Base-by-base conservation (phyloP, 345 rosid genomes). In the Alliaria petiolata region DNA sequence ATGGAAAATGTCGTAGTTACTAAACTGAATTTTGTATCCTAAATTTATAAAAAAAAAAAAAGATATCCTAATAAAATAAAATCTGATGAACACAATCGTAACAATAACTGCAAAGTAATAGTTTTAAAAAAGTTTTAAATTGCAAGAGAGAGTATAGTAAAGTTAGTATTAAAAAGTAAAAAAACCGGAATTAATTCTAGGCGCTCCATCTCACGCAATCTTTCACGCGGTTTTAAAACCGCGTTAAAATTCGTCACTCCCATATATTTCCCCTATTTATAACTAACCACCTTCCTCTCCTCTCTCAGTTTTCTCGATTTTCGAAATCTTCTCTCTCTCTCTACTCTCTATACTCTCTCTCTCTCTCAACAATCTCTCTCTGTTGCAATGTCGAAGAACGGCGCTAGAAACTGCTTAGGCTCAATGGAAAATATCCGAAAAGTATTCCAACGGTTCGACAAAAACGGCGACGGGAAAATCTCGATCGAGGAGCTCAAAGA, bases 391-490 rank as follows among this genome's bases (percentile, higher is more conserved):
- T 65, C 72, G 12, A 62, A 45, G 44, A 71, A 67, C 34, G 43
- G 42, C 26, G 25, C 35, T 0, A 53, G 55, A 65, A 66, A 49
- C 8, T 66, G 56, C 61, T 61, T 81, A 34, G 87, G 87, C 0
- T 78, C 87, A 3, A 46, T 67, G 55, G 91, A 82, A 26, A 90
- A 91, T 45, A 78, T 86, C 1, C 31, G 70, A 19, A 65, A 51
- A 13, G 84, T 57, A 1, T 93, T 93, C 77, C 66, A 79, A 40
- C 82, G 88, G 60, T 87, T 87, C 82, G 98, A 93, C 83, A 86
- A 84, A 64, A 93, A 91, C 81, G 89, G 93, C 33, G 98, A 93
- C 78, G 98, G 98, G 0, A 87, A 79, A 86, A 95, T 95, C 88
- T 95, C 95, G 0, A 67, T 76, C 43, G 78, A 79, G 5, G 99